Base-by-base conservation (phyloP, 2,329 filamentous ascomycete species). In the Neospermospora avenae region DNA sequence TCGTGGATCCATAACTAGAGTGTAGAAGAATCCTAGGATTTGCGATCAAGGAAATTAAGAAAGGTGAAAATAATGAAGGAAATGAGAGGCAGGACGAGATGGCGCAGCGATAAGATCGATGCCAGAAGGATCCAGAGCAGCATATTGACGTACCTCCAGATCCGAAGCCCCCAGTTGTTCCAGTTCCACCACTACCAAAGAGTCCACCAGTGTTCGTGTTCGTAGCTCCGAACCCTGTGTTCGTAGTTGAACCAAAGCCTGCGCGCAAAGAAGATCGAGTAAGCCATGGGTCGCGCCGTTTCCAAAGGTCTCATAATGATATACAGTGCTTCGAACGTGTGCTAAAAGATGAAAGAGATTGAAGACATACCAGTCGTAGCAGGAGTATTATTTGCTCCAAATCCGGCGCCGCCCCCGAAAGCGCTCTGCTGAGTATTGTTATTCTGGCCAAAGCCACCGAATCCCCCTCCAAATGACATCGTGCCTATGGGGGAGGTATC, bases 401-500 rank as follows among this genome's bases (percentile, higher is more conserved):
- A 87, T 46, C 84, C 84, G 67, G 83, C 82, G 74, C 89, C 89
- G 22, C 76, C 77, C 24, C 55, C 55, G 41, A 63, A 63, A 68
- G 69, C 74, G 66, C 71, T 78, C 74, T 77, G 74, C 55, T 70
- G 70, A 53, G 75, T 76, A 58, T 77, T 78, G 71, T 81, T 84
- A 64, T 80, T 81, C 70, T 81, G 79, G 75, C 84, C 84, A 75
- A 88, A 87, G 77, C 83, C 81, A 69, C 77, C 76, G 71, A 80
- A 78, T 69, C 80, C 80, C 64, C 79, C 78, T 57, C 68, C 68
- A 24, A 65, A 68, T n/a, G 71, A 72, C 71, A 73, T 74, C 28
- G 56, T 67, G 62, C 65, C 54, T 56, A 51, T 55, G 59, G 22
- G 45, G 46, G 28, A 34, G 55, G 22, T 42, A 46, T 57, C 16